These are phyloP conservation scores for Saccharomyces paradoxus DNA, from an alignment of 805 yeast genomes.

Conservation along the genomic window DNA sequence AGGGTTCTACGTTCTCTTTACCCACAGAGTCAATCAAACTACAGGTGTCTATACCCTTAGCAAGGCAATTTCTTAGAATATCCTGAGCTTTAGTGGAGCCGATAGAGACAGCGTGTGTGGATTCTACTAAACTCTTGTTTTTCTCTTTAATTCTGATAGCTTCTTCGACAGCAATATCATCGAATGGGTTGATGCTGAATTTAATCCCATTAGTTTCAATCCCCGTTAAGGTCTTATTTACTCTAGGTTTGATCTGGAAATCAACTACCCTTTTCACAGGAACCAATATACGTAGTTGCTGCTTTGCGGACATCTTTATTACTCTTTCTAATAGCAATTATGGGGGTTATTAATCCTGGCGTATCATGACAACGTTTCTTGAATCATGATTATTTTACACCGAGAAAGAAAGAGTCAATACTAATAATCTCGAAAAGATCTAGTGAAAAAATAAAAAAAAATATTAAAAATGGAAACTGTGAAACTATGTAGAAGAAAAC, in stretches of 20 bases:
- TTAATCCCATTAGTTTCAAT: conserved; percentile 80
- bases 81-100: conserved; percentile 87
- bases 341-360: not conserved
- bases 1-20: conserved; percentile 61
- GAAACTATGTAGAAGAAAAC: not conserved
- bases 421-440: not conserved
- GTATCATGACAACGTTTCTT: not conserved
- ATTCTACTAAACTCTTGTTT: conserved; percentile 60
- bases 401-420: not conserved
- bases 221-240: conserved; percentile 74
- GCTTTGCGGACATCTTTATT: conserved; percentile 11
- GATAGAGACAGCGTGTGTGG: conserved; percentile 83
- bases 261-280: conserved; percentile 95
- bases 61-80: conserved; percentile 78
- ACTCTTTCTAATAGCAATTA: not conserved
- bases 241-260: conserved; percentile 83
- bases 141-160: conserved; percentile 70
- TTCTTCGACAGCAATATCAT: conserved; percentile 96
- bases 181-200: conserved; percentile 91
- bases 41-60: conserved; percentile 87
- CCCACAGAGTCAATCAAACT: conserved; percentile 75
- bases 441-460: not conserved
- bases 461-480: not conserved
- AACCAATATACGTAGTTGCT: conserved; percentile 50
- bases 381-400: not conserved